Conservation (phyloP, 2,329 filamentous ascomycete genomes). For the Penicillium sp. region DNA sequence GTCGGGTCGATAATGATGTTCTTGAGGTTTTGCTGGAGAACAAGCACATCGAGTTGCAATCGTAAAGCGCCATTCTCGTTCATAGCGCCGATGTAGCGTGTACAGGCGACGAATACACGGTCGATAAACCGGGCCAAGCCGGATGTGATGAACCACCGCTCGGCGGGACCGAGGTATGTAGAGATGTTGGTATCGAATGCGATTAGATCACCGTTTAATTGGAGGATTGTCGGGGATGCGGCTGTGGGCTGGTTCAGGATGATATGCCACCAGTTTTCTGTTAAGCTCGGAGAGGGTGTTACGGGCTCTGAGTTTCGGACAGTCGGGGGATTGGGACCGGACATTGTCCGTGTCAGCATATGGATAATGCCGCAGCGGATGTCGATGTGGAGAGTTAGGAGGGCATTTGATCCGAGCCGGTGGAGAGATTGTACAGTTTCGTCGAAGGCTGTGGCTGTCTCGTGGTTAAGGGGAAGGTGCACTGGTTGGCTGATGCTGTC, state of each 20-base stretch:
- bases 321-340: constrained; percentile 52
- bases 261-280: constrained; percentile 63
- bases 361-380: constrained; percentile 82
- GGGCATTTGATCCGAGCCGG: constrained; percentile 72
- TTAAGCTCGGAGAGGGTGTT: constrained; percentile 64
- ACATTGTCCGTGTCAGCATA: constrained; percentile 67
- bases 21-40: constrained; percentile 94
- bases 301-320: constrained; percentile 34
- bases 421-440: constrained; percentile 80
- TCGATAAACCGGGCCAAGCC: constrained; percentile 79
- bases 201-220: constrained; percentile 80
- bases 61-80: constrained; percentile 80
- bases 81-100: constrained; percentile 73
- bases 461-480: constrained; percentile 82
- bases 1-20: constrained; percentile 64
- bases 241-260: constrained; percentile 43
- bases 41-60: constrained; percentile 90
- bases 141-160: constrained; percentile 72
- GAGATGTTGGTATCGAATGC: constrained; percentile 80
- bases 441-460: constrained; percentile 86
- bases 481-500: constrained; percentile 63
- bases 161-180: constrained; percentile 68
- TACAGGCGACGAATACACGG: constrained; percentile 71
- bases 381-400: constrained; percentile 86
- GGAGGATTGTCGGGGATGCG: constrained; percentile 68